Evolutionary conservation across 139 green algal species (phyloP).

Genomic region (Tetratostichococcus sp.): DNA sequence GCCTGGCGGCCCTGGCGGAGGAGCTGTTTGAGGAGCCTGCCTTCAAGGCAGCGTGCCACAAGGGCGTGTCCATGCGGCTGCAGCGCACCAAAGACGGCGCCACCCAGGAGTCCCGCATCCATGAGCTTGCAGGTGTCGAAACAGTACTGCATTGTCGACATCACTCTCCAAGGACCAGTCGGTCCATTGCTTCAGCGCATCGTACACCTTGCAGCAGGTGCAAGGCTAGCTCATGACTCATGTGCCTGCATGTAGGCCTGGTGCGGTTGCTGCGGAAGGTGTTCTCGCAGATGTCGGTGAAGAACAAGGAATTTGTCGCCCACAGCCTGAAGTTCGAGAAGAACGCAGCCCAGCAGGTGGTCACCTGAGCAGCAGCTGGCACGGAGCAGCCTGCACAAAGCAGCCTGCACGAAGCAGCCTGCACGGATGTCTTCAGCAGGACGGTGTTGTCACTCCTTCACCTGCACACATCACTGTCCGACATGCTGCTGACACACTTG

Average conservation of each 20-base stretch:
- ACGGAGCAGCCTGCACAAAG: too few relatives aligned
- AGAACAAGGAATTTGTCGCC: conserved; percentile 49
- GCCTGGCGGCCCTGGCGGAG: conserved; percentile 29
- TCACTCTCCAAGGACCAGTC: too few relatives aligned
- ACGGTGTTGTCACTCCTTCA: too few relatives aligned
- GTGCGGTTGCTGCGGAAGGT: conserved; percentile 71
- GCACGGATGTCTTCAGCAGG: too few relatives aligned
- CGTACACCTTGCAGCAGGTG: too few relatives aligned
- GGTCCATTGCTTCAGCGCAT: too few relatives aligned
- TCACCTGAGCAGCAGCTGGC: background rate
- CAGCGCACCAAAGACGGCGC: conserved; percentile 76
- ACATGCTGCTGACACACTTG: background rate
- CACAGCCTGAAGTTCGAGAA: conserved; percentile 50
- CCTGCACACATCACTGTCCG: conserved; percentile 1
- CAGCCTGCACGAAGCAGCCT: too few relatives aligned
- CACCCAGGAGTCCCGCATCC: conserved; percentile 69
- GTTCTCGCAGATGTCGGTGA: conserved; percentile 51
- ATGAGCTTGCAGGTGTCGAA: conserved; percentile 76
- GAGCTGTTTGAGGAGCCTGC: conserved; percentile 60
- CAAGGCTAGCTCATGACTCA: too few relatives aligned
- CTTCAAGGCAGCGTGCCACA: conserved; percentile 46
- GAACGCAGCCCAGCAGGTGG: conserved; percentile 46
- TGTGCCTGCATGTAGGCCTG: conserved; percentile 41
- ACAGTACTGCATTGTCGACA: too few relatives aligned
- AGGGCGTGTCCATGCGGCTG: conserved; percentile 64